These are phyloP conservation scores for Austroboletus eburneus DNA, from an alignment of 768 basidiomycete species.

Conservation along the genomic window DNA sequence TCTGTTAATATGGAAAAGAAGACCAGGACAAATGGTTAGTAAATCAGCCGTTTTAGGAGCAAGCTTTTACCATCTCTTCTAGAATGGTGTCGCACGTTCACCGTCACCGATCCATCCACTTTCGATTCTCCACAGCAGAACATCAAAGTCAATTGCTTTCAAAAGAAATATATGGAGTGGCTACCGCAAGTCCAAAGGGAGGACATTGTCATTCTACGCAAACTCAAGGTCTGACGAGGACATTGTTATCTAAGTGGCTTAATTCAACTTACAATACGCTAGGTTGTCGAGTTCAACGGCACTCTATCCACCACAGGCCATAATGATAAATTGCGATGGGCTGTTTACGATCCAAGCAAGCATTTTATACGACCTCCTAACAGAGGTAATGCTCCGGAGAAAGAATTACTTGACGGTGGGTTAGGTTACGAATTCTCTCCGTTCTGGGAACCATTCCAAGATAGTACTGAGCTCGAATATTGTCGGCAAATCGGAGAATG, in stretches of 20 bases:
- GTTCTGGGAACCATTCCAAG: conserved; percentile 38
- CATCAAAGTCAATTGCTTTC: conserved; percentile 50
- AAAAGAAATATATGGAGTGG: conserved; percentile 42
- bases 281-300: conserved; percentile 36
- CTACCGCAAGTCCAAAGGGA: conserved; percentile 47
- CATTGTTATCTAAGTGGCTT: not conserved
- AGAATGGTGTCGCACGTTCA: conserved; percentile 48
- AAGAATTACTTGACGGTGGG: conserved; percentile 29
- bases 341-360: conserved; percentile 42
- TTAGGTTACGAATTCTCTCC: conserved; percentile 41
- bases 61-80: not conserved
- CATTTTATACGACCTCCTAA: conserved; percentile 38
- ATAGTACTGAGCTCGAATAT: conserved; percentile 37
- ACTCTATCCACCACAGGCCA: conserved; percentile 41
- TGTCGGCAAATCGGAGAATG: conserved; percentile 45
- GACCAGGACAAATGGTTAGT: conserved; percentile 28
- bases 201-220: conserved; percentile 48
- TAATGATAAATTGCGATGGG: conserved; percentile 48
- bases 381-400: conserved; percentile 34
- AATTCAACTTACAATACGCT: not conserved
- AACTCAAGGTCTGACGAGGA: conserved; percentile 41
- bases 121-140: conserved; percentile 19
- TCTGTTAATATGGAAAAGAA: conserved; percentile 8
- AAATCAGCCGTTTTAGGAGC: not conserved
- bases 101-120: conserved; percentile 51